A percentile compares a stretch with the other conserved stretches of the same genome.
Conservation (phyloP, 805 yeast genomes). For the Blastobotrys americana region DNA sequence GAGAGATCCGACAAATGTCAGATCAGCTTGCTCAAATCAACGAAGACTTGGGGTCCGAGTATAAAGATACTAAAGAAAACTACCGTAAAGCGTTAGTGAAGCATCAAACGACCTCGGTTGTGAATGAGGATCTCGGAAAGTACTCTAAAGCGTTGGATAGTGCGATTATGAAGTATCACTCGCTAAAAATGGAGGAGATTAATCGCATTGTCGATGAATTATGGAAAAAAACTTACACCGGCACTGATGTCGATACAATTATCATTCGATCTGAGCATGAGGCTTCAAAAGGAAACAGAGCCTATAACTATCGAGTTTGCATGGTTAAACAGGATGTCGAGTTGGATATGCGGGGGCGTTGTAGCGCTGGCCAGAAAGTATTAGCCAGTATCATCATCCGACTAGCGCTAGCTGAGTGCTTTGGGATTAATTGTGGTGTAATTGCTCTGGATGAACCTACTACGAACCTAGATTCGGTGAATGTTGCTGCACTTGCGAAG, state of each 20-base stretch:
- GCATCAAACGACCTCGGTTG: constrained; percentile 65
- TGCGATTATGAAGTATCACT: constrained; percentile 90
- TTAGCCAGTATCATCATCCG: constrained; percentile 87
- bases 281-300: constrained; percentile 42
- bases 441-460: constrained; percentile 98
- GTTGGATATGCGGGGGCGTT: constrained; percentile 95
- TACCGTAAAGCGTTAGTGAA: constrained; percentile 68
- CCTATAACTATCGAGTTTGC: constrained; percentile 88
- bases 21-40: constrained; percentile 55
- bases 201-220: constrained; percentile 81
- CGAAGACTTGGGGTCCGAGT: constrained; percentile 63
- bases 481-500: constrained; percentile 78
- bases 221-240: constrained; percentile 91
- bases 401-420: constrained; percentile 88
- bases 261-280: constrained; percentile 75
- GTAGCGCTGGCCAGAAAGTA: constrained; percentile 97
- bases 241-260: constrained; percentile 91
- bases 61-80: constrained; percentile 52
- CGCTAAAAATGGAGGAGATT: constrained; percentile 85
- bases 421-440: constrained; percentile 91
- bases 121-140: constrained; percentile 72
- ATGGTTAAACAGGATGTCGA: constrained; percentile 91
- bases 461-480: constrained; percentile 85
- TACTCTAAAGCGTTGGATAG: constrained; percentile 81
- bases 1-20: constrained; percentile 77